phyloP scores from a whole-genome alignment of 306 rosid genomes.

The Cucurbita argyrosperma region DNA sequence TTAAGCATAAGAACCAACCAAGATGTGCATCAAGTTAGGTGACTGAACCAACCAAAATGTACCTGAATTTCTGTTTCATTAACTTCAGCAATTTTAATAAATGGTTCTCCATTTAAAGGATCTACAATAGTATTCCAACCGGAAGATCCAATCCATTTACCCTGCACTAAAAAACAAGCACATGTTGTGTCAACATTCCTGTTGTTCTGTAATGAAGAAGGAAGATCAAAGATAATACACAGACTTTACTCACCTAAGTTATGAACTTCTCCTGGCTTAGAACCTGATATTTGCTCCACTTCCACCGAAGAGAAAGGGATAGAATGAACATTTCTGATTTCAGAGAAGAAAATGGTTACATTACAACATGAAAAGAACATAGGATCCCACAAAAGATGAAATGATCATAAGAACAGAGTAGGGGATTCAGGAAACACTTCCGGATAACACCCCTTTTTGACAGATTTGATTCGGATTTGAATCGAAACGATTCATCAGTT shows the following conservation, averaged over 20 bases:
- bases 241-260: constrained; percentile 47
- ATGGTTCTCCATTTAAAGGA: constrained; percentile 91
- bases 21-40: too few relatives aligned
- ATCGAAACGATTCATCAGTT: not conserved
- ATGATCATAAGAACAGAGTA: not conserved
- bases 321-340: constrained; percentile 45
- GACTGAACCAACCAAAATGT: not conserved
- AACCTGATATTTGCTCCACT: constrained; percentile 66
- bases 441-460: not conserved
- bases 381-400: not conserved
- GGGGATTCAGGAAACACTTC: not conserved
- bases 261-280: constrained; percentile 74
- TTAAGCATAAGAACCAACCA: not conserved
- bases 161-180: constrained; percentile 62
- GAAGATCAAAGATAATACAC: not conserved
- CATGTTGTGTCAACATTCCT: not conserved
- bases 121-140: constrained; percentile 56
- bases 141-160: constrained; percentile 68
- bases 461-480: not conserved
- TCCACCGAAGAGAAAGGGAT: constrained; percentile 55
- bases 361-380: not conserved
- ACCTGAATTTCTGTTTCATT: constrained; percentile 78
- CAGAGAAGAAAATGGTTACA: not conserved
- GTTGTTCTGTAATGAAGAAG: not conserved
- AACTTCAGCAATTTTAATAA: constrained; percentile 79